phyloP scores from a whole-genome alignment of 2,329 filamentous ascomycete species.

The Venturia effusa region DNA sequence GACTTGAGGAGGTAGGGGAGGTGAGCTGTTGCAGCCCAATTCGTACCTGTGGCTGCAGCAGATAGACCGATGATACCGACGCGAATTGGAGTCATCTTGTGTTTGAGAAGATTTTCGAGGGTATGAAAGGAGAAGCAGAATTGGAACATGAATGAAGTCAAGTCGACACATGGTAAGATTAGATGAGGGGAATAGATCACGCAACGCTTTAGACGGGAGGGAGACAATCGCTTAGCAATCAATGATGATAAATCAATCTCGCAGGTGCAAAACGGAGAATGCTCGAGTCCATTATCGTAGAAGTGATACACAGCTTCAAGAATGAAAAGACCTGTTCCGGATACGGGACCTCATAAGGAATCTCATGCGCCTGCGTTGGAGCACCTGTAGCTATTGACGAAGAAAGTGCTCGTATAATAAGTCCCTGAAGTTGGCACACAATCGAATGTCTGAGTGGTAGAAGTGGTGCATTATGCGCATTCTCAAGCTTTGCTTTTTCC shows the following conservation, averaged over 20 bases:
- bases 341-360: no score
- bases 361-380: no score
- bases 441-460: no score
- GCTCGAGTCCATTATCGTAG: no score
- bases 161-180: not conserved
- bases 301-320: no score
- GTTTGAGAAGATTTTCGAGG: not conserved
- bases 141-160: not conserved
- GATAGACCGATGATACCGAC: slow-evolving; percentile 7
- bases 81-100: not conserved
- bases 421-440: no score
- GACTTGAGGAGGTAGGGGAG: slow-evolving; percentile 25
- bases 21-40: slow-evolving; percentile 21
- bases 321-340: no score
- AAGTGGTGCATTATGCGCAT: no score
- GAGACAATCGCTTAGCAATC: not conserved
- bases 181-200: not conserved
- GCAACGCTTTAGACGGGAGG: not conserved
- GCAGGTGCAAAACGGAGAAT: not conserved
- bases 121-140: not conserved
- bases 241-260: not conserved
- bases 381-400: no score
- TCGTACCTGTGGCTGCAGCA: slow-evolving; percentile 4
- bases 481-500: no score
- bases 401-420: no score